Evolutionary conservation across 768 basidiomycete species (phyloP), one percentile per base, ranked within the genome.

Genomic region (Boletus fagicola): DNA sequence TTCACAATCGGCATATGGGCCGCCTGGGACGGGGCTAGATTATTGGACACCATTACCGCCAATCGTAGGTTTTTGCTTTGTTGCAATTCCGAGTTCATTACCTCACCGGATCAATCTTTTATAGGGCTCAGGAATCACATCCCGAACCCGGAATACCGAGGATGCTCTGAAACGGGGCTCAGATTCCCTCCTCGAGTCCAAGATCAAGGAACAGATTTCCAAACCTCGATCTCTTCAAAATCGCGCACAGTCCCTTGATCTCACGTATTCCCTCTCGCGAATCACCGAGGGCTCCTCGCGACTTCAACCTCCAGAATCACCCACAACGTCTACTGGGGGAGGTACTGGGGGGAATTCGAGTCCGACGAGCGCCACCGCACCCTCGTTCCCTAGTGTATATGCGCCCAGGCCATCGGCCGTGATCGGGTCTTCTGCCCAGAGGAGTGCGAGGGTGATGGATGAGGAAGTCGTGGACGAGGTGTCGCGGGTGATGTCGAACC

Each of bases 201-300:
- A 94, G 69, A 70, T 94, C 45, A 91, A 88, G 73, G 89, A 90
- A 57, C 87, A 87, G 61, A 68, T 75, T 59, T 77, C 79, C 35
- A 92, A 92, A 74, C 90, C 90, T 5, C 87, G 92, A 48, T 88
- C 90, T 5, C 75, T 93, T 60, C 86, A 86, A 59, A 92, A 92
- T 64, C 88, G 93, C 18, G 93, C 93, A 0, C 93, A 95, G 69
- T 92, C 89, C 5, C 85, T 96, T 47, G 93, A 96, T 68, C 76
- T 96, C 62, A 92, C 90, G 0, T 85, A 85, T 62, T 93, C 92
- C 7, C 80, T 94, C 31, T 86, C 85, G n/a, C 86, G 85, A 53
- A 91, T 92, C 63, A 84, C 85, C 5, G 91, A 91, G 66, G 80
- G 84, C 20, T 74, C 78, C 28, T 78, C 84, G 53, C 77, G 81